Percentiles rank a stretch among this genome's conserved stretches.
phyloP scores from a whole-genome alignment of 1,139 yeast species.

The Wickerhamomyces sp. region DNA sequence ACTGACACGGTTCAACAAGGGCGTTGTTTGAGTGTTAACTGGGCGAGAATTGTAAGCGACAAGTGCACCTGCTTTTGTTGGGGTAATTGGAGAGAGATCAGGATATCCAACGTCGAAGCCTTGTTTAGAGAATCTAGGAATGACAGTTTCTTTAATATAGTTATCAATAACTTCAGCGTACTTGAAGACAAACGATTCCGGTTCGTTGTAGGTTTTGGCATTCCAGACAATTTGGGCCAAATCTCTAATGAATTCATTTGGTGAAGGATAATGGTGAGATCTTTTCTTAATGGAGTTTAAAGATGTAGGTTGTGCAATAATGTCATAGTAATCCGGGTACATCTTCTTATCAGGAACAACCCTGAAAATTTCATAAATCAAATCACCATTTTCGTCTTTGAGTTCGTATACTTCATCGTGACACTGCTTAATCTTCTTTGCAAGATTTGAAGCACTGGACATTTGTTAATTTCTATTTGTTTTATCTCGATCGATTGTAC shows the following conservation, averaged over 20 bases:
- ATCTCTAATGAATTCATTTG: slow-evolving; percentile 71
- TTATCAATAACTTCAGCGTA: slow-evolving; percentile 71
- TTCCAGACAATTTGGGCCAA: slow-evolving; percentile 85
- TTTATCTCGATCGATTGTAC: neutral
- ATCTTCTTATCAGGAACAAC: slow-evolving; percentile 50
- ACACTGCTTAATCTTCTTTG: slow-evolving; percentile 35
- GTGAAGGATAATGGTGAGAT: slow-evolving; percentile 46
- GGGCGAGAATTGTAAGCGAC: slow-evolving; percentile 11
- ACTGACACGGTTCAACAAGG: slow-evolving; percentile 7
- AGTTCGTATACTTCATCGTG: slow-evolving; percentile 42
- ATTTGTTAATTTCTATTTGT: neutral
- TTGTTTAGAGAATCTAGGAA: slow-evolving; percentile 42
- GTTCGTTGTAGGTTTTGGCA: slow-evolving; percentile 78
- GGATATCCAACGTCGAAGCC: slow-evolving; percentile 55
- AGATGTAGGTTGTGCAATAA: slow-evolving; percentile 70
- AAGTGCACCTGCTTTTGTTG: slow-evolving; percentile 30
- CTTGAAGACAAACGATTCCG: slow-evolving; percentile 59
- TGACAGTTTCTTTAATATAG: slow-evolving; percentile 47
- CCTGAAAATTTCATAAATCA: slow-evolving; percentile 30
- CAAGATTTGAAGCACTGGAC: slow-evolving; percentile 28
- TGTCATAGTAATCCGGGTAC: slow-evolving; percentile 68
- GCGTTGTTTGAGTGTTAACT: slow-evolving; percentile 2
- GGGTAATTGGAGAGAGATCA: slow-evolving; percentile 58
- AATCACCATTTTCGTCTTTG: slow-evolving; percentile 33
- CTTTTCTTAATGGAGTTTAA: slow-evolving; percentile 61